Evolutionary conservation across 1,139 yeast genomes (phyloP), one percentile per base, ranked within the genome.

Genomic region (Nakaseomyces sp.): DNA sequence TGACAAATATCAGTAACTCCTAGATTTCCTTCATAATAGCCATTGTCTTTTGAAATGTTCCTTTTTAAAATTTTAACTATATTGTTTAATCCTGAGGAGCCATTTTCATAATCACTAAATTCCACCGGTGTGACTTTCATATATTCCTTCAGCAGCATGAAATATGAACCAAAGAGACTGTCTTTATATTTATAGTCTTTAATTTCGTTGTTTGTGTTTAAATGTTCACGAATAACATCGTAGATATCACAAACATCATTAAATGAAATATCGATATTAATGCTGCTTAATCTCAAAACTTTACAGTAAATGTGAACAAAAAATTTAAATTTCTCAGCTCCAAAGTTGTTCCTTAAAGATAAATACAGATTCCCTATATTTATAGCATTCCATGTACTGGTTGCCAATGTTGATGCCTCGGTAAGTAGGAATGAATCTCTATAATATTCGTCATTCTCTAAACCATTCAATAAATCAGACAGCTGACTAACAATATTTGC

Each of bases 321-420:
- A 42, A 67, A 64, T 30, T 50, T 47, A 24, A 67, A 52, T 37
- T 61, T 63, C 1, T 51, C 57, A 4, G 50, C 43, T 3, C 55
- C 50, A 36, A 65, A 55, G 1, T 47, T 33, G 4, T 43, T 19
- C 1, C 40, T 18, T 5, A 61, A 8, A 1, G 59, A 51, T 1
- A 51, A 24, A 22, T 43, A 52, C 10, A 62, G 31, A 2, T 42
- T 33, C 6, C 44, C 42, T 4, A 58, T 28, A 10, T 59, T 47
- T 2, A 62, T 44, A 5, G 51, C 42, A 3, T 47, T 48, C 53
- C 51, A 53, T 9, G 48, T 46, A n/a, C 36, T 42, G 32, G 33
- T 31, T 3, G 46, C 38, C 30, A 55, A 51, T 5, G 51, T 49
- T 5, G 50, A 28, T 17, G 52, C 45, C 1, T 43, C 33, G 8